Conservation (phyloP, 768 basidiomycete species). For the Tulasnella sp. region DNA sequence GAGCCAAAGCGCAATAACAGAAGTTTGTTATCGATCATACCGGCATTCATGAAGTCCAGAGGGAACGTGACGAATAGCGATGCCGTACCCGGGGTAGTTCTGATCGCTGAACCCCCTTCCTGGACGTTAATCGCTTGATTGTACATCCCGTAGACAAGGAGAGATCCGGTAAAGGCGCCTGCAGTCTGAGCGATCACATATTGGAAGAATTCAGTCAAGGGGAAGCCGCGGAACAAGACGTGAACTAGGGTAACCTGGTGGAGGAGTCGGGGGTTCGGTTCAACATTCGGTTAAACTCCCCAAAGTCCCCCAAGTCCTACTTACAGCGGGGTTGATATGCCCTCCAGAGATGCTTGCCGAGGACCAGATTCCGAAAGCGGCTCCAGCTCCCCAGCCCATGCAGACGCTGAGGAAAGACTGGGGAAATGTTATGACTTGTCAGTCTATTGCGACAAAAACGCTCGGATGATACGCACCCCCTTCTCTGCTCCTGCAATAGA, state of each 20-base stretch:
- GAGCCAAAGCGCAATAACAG: not conserved
- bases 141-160: conserved; percentile 62
- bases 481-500: not conserved
- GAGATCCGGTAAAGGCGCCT: conserved; percentile 60
- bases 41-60: conserved; percentile 21
- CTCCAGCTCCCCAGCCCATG: conserved; percentile 29
- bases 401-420: conserved; percentile 18
- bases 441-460: not conserved
- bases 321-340: conserved; percentile 31
- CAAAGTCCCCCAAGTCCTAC: conserved; percentile 12
- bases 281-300: not conserved
- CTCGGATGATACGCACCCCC: not conserved
- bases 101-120: conserved; percentile 40
- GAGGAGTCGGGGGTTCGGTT: not conserved
- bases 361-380: conserved; percentile 30
- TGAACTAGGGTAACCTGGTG: conserved; percentile 28
- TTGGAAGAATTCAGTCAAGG: conserved; percentile 40
- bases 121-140: conserved; percentile 56
- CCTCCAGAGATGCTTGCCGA: conserved; percentile 29
- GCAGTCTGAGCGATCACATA: conserved; percentile 65
- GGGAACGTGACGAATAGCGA: conserved; percentile 59
- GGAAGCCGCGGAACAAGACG: conserved; percentile 30
- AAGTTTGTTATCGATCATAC: conserved; percentile 37
- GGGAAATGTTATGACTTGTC: not conserved
- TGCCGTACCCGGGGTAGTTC: conserved; percentile 46